Percentiles rank a stretch among this genome's conserved stretches.
Conservation (phyloP, 345 rosid genomes). For the Mercurialis annua region DNA sequence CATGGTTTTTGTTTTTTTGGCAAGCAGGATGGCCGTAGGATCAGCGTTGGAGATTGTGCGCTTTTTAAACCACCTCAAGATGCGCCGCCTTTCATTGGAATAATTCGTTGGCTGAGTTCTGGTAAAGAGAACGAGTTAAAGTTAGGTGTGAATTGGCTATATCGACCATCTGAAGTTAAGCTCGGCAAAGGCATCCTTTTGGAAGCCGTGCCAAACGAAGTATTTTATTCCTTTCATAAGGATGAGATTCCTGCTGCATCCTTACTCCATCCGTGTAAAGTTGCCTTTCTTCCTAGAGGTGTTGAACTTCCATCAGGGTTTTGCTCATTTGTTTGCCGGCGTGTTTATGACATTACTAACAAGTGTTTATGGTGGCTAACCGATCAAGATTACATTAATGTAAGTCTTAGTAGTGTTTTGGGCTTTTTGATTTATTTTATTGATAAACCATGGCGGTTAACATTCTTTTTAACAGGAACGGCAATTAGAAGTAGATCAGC, state of each 20-base stretch:
- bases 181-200: slow-evolving; percentile 79
- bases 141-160: slow-evolving; percentile 82
- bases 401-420: slow-evolving; percentile 35
- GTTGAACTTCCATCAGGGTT: slow-evolving; percentile 71
- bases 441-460: not conserved
- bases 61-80: slow-evolving; percentile 79
- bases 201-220: slow-evolving; percentile 90
- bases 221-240: slow-evolving; percentile 91
- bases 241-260: slow-evolving; percentile 89
- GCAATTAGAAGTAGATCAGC: slow-evolving; percentile 73
- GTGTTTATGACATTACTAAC: slow-evolving; percentile 74
- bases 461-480: slow-evolving; percentile 36
- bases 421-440: not conserved
- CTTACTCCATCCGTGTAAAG: slow-evolving; percentile 91
- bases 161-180: slow-evolving; percentile 74
- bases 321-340: slow-evolving; percentile 76
- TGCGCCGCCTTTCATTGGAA: slow-evolving; percentile 89
- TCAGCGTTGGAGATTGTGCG: slow-evolving; percentile 87
- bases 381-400: slow-evolving; percentile 82
- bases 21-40: slow-evolving; percentile 74
- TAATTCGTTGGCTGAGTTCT: slow-evolving; percentile 53
- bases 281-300: slow-evolving; percentile 83
- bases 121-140: slow-evolving; percentile 49
- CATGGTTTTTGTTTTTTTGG: not conserved
- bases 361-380: slow-evolving; percentile 91